Base-by-base conservation (phyloP, 2,329 filamentous ascomycete genomes). In the Xylaria sp. region DNA sequence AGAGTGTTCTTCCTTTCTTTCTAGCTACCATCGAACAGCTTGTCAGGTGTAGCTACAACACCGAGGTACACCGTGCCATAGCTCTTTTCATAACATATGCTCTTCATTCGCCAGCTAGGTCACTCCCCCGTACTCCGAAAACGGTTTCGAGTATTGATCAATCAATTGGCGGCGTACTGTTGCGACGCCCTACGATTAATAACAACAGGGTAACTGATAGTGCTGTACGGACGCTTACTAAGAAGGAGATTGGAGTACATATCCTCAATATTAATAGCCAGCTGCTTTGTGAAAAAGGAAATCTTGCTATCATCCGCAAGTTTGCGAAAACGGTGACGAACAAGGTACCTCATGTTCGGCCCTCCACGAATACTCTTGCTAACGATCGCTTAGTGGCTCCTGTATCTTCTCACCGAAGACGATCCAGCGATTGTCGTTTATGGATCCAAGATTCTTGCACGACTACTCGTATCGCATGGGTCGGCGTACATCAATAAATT, bases 311-410 rank as follows among this genome's bases (percentile, higher is more conserved):
- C 69, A 92, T 97, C 64, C 89, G 90, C 76, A 96, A 94, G 74
- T 98, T 99, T 83, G 93, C 94, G 4, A 92, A 92, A 76, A 97
- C 95, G 1, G 95, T 99, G 8, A 98, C 95, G 24, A 97, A 97
- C 74, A 97, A 97, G 86, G 92, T 93, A 83, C 76, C 84, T 79
- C 69, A 71, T 65, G 68, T 65, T 53, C 58, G 68, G 65, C 70
- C 72, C 72, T 67, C 67, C 61, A 70, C 64, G 64, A 59, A 67
- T 24, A 67, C 73, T 65, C 75, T 74, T 63, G 72, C 77, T 83
- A 77, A 80, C 73, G 61, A 75, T 73, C 69, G 64, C 66, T 53
- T 72, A 95, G 91, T 98, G 94, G 94, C 86, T 97, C 14, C 83
- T 99, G 14, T 97, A 98, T 79, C 87, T 99, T 14, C 85, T 98